Evolutionary conservation across 2,329 filamentous ascomycete species (phyloP), one percentile per base, ranked within the genome.

Genomic region (Aspergillus sp.): DNA sequence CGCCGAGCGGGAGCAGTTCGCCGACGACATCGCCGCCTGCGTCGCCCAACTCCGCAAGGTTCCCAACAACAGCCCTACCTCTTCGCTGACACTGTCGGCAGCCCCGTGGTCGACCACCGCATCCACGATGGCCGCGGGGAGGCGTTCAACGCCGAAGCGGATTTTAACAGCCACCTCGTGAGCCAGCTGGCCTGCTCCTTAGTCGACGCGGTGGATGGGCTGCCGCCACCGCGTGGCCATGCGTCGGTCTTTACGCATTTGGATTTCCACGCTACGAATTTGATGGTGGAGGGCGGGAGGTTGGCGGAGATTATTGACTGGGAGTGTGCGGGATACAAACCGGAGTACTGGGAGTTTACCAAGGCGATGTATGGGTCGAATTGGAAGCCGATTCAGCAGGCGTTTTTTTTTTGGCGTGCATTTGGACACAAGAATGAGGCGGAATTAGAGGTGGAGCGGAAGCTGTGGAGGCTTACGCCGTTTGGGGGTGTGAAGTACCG

Each of bases 281-380:
- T 65, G 33, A 22, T 65, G 0, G 50, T 64, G 14, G 55, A 60
- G 4, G 43, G 46, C 2, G 60, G 58, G 0, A 52, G 51, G 0
- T 42, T 72, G 17, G 54, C 59, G 33, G 61, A 49, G 2, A 59
- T 67, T 47, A 22, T 68, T 5, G 63, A 68, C 45, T 68, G 64
- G 64, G 65, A 67, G 49, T 57, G 49, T 22, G 60, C 64, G 2
- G 64, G 61, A 2, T 65, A 52, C 13, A 59, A 49, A 42, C 63
- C 62, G 16, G 61, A 59, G 45, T 65, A 65, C 48, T 67, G 65
- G 64, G 62, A 64, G 44, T 65, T 61, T 24, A 64, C 63, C 0
- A 64, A 62, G 50, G 55, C 57, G 5, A 60, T 61, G 53, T 62
- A 58, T 45, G 48, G 7, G 2, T 24, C 40, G 9, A 32, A 36